Evolutionary conservation across 2,329 filamentous ascomycete species (phyloP), one percentile per base, ranked within the genome.

Genomic region (Sclerotiophoma versabilis): DNA sequence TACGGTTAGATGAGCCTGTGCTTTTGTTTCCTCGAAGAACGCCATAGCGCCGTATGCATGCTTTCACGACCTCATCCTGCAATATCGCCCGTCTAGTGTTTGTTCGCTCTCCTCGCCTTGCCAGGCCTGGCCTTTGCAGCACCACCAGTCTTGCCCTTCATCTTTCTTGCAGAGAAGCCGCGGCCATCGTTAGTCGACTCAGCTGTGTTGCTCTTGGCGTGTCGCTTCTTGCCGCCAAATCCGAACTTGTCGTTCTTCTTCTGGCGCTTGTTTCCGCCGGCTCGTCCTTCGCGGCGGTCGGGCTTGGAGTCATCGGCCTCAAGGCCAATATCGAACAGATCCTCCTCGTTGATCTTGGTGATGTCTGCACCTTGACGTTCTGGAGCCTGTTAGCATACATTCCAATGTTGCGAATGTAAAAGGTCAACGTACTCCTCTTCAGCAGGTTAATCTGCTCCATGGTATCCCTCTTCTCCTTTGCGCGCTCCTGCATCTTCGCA

Each of bases 161-260:
- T 96, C 78, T 87, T 90, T 81, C 88, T 92, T 30, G 83, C 83
- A 49, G 88, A 92, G 80, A 96, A 98, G 1, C 85, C 86, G 58
- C 86, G 86, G 64, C 96, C 79, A 75, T 99, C 95, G 57, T 86
- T 88, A 39, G 87, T 92, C 62, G 91, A 96, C 58, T 84, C 73
- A 42, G 93, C 92, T 76, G 97, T 93, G 64, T 92, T 92, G 57
- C 92, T 96, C 85, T 99, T 99, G 51, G 83, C 78, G 74, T 92
- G 87, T 49, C 89, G 84, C 84, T 99, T 99, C 86, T 96, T 97
- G 66, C 95, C 95, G 57, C 95, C 95, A 71, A 93, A 96, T 20
- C 95, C 95, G 75, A 88, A 98, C 80, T 96, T 97, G 63, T 90
- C 84, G 73, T 99, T 88, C 81, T 96, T 96, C 87, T 96, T 96